These are phyloP conservation scores for Populus hybrid DNA, from an alignment of 441 rosid genomes.

Conservation along the genomic window DNA sequence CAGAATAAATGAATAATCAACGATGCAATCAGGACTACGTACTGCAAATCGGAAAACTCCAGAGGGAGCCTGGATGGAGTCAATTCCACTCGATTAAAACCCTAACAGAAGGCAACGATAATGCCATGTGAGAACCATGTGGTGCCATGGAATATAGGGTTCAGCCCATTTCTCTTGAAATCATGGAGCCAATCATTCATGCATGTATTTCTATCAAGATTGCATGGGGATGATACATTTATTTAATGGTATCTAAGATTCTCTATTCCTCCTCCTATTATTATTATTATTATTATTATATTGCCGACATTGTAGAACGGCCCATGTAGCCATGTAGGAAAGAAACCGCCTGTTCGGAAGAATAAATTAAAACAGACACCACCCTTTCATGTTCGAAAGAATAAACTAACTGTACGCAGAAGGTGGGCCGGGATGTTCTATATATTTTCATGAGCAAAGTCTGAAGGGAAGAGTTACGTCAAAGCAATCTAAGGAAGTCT, in stretches of 20 bases:
- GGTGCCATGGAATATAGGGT: not conserved
- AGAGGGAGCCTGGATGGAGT: not conserved
- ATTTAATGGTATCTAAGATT: not conserved
- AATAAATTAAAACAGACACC: no score
- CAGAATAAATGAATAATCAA: not conserved
- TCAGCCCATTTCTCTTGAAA: not conserved
- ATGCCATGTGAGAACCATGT: not conserved
- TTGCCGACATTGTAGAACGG: not conserved
- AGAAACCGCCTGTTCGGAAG: no score
- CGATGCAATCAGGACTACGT: not conserved
- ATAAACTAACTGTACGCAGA: not conserved
- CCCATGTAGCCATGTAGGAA: not conserved
- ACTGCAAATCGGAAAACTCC: not conserved
- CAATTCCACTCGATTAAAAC: not conserved
- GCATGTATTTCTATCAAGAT: not conserved
- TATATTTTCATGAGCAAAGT: not conserved
- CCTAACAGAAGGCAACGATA: not conserved
- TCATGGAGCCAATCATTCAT: not conserved
- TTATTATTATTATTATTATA: not conserved
- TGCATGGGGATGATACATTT: not conserved
- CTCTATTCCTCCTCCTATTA: not conserved
- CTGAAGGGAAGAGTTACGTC: not conserved
- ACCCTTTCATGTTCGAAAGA: not conserved
- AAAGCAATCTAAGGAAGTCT: not conserved
- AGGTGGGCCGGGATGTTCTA: not conserved